Conservation (phyloP, 441 rosid genomes). For the Theobroma grandiflorum region DNA sequence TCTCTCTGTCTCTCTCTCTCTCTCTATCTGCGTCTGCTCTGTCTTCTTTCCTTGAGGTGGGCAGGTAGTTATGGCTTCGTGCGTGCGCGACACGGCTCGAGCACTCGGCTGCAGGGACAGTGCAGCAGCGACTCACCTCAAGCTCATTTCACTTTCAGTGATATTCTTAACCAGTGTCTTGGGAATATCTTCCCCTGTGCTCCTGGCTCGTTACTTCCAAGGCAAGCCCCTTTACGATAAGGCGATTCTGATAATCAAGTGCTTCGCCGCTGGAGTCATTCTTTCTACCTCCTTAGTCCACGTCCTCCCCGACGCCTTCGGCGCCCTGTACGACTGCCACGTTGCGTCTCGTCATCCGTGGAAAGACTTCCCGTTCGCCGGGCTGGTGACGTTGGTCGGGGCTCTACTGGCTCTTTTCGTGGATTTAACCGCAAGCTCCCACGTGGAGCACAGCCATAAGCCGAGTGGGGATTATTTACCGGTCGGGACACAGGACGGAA, state of each 20-base stretch:
- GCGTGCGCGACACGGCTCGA: constrained; percentile 59
- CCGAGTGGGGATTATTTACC: constrained; percentile 46
- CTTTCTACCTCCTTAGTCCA: constrained; percentile 92
- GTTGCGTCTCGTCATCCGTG: constrained; percentile 82
- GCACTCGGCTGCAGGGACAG: constrained; percentile 65
- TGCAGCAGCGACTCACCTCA: constrained; percentile 70
- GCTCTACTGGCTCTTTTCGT: constrained; percentile 71
- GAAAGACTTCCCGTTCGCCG: constrained; percentile 88
- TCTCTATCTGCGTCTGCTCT: neutral
- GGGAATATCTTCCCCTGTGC: constrained; percentile 73
- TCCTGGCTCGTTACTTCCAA: constrained; percentile 75
- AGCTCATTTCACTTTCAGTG: constrained; percentile 56
- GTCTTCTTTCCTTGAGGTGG: neutral
- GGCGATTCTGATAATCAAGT: constrained; percentile 69
- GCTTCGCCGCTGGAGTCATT: constrained; percentile 97
- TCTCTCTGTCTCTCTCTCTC: neutral
- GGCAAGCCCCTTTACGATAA: constrained; percentile 83
- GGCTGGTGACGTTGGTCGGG: constrained; percentile 74
- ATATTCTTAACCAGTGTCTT: constrained; percentile 76
- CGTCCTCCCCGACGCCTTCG: constrained; percentile 89
- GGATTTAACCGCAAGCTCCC: constrained; percentile 84
- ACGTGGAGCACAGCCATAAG: constrained; percentile 63
- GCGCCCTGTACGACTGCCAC: constrained; percentile 72
- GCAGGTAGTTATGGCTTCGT: constrained; percentile 39
- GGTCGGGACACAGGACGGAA: constrained; percentile 47